Evolutionary conservation across 768 basidiomycete species (phyloP).

Genomic region (Boletus coccyginus): DNA sequence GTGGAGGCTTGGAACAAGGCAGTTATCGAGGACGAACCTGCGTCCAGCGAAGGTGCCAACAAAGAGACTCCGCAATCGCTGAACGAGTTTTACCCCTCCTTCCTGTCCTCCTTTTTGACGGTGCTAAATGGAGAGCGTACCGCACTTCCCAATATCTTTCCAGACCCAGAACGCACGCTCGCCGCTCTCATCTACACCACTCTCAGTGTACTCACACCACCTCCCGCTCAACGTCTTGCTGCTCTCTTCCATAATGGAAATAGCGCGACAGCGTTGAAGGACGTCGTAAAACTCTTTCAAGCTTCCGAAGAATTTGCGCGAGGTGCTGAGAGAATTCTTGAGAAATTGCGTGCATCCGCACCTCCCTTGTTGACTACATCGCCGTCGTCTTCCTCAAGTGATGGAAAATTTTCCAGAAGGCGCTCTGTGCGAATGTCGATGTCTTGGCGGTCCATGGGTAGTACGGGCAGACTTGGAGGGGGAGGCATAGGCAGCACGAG

Average conservation of each 20-base stretch:
- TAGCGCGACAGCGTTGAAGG: conserved; percentile 58
- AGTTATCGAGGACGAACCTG: conserved; percentile 35
- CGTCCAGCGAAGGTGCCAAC: conserved; percentile 32
- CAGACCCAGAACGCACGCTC: conserved; percentile 73
- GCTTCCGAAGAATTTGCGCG: conserved; percentile 83
- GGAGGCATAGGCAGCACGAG: conserved; percentile 9
- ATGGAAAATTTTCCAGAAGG: conserved; percentile 40
- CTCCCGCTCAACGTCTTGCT: conserved; percentile 75
- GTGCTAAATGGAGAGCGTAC: conserved; percentile 69
- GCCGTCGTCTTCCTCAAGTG: conserved; percentile 20
- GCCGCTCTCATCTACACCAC: conserved; percentile 82
- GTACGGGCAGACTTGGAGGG: conserved; percentile 17
- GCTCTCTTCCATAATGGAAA: conserved; percentile 59
- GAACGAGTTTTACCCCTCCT: conserved; percentile 66
- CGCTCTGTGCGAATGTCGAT: conserved; percentile 66
- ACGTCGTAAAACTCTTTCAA: conserved; percentile 69
- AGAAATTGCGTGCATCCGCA: conserved; percentile 55
- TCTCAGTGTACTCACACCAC: conserved; percentile 75
- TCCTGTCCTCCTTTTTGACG: conserved; percentile 66
- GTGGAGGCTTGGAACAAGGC: conserved; percentile 69
- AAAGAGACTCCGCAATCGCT: conserved; percentile 50
- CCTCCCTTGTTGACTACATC: conserved; percentile 19
- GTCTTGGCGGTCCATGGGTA: conserved; percentile 48
- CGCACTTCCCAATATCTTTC: conserved; percentile 82
- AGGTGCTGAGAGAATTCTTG: conserved; percentile 69